Evolutionary conservation across 2,329 filamentous ascomycete species (phyloP).

Genomic region (Ascochyta fabae): DNA sequence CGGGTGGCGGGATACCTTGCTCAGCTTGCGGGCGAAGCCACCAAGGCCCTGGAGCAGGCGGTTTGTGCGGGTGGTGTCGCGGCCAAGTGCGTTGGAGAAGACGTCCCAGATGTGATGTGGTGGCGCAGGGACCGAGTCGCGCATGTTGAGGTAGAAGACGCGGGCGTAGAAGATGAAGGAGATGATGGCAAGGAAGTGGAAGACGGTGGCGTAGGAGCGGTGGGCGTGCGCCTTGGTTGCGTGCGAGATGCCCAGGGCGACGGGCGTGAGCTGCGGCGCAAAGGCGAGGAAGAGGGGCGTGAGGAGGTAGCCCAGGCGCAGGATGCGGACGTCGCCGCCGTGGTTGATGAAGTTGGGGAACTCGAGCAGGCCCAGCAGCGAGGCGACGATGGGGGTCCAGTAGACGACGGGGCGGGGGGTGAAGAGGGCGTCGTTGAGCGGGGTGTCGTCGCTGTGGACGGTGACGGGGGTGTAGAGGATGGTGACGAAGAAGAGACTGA

Average conservation of each 20-base stretch:
- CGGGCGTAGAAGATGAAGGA: constrained; percentile 57
- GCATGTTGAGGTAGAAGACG: constrained; percentile 53
- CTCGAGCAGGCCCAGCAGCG: constrained; percentile 56
- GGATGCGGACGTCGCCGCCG: constrained; percentile 29
- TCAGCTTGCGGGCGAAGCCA: constrained; percentile 49
- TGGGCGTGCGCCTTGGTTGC: constrained; percentile 49
- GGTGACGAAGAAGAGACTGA: constrained; percentile 68
- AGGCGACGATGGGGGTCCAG: constrained; percentile 53
- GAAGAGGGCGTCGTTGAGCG: constrained; percentile 42
- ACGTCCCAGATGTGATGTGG: constrained; percentile 48
- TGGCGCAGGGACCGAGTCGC: constrained; percentile 57
- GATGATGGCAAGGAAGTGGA: constrained; percentile 55
- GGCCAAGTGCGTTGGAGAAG: constrained; percentile 53
- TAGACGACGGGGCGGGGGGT: constrained; percentile 43
- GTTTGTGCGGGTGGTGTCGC: constrained; percentile 47
- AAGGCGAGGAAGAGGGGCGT: constrained; percentile 48
- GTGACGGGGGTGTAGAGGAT: constrained; percentile 64
- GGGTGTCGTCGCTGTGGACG: constrained; percentile 43
- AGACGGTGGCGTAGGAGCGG: constrained; percentile 55
- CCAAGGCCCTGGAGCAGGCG: constrained; percentile 36
- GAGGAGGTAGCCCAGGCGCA: constrained; percentile 35
- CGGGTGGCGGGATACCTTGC: constrained; percentile 63
- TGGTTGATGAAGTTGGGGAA: constrained; percentile 35
- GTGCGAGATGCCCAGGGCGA: constrained; percentile 57
- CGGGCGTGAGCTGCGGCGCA: constrained; percentile 52